Evolutionary conservation across 148 eudicot genomes (phyloP).

Genomic region (Rhododendron ovatum): DNA sequence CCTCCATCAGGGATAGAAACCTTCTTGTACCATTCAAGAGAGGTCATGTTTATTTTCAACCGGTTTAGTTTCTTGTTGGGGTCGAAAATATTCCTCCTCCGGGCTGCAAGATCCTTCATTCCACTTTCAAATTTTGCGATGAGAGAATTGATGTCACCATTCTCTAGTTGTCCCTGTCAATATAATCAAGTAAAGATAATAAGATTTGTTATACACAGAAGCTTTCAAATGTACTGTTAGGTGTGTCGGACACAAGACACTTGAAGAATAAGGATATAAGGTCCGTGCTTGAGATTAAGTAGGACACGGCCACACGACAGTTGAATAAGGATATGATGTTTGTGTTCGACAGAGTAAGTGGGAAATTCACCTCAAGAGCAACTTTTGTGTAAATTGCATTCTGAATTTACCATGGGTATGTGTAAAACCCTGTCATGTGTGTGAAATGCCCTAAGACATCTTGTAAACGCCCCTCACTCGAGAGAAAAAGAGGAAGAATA

Average conservation of each 20-base stretch:
- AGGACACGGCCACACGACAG: too few relatives aligned
- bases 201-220: neutral
- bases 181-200: too few relatives aligned
- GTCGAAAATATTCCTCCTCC: slow-evolving; percentile 4
- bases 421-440: neutral
- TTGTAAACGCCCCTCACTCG: neutral
- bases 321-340: too few relatives aligned
- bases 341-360: neutral
- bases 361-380: neutral
- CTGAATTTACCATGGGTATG: neutral
- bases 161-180: neutral
- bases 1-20: neutral
- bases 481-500: neutral
- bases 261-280: neutral
- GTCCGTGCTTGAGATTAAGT: neutral
- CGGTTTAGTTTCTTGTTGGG: slow-evolving; percentile 16
- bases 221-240: too few relatives aligned
- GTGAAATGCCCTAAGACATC: neutral
- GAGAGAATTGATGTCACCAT: neutral
- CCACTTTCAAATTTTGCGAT: neutral
- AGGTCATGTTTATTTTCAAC: slow-evolving; percentile 20
- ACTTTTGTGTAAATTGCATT: neutral
- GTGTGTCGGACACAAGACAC: neutral
- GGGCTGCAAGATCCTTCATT: neutral
- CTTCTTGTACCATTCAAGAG: slow-evolving; percentile 33